phyloP scores from a whole-genome alignment of 495 filamentous ascomycete genomes.

The Aspergillus coremiiformis region DNA sequence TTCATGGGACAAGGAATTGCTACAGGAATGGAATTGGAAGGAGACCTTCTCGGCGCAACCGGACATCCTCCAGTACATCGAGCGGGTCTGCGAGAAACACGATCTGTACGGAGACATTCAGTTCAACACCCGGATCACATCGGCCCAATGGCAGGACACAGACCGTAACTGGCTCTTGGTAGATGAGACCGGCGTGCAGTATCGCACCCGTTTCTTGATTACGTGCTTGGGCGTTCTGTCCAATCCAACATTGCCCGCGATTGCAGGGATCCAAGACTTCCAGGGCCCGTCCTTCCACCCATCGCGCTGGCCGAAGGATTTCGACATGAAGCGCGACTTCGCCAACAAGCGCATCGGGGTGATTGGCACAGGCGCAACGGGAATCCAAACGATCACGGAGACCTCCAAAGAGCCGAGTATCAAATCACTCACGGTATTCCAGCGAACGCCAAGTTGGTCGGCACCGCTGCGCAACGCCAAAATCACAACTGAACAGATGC shows the following conservation, averaged over 20 bases:
- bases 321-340: slow-evolving; percentile 24
- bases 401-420: slow-evolving; percentile 27
- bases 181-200: slow-evolving; percentile 11
- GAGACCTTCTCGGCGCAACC: slow-evolving; percentile 20
- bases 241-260: slow-evolving; percentile 23
- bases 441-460: slow-evolving; percentile 46
- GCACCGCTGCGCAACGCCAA: slow-evolving; percentile 41
- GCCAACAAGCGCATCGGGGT: slow-evolving; percentile 44
- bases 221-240: slow-evolving; percentile 15
- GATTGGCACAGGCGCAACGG: slow-evolving; percentile 56
- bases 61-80: slow-evolving; percentile 18
- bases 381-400: slow-evolving; percentile 48
- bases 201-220: slow-evolving; percentile 15
- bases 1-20: slow-evolving; percentile 15
- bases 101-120: slow-evolving; percentile 23
- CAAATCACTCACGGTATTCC: slow-evolving; percentile 39
- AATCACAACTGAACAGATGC: slow-evolving; percentile 39
- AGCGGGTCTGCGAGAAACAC: slow-evolving; percentile 20
- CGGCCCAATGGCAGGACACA: slow-evolving; percentile 18
- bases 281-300: slow-evolving; percentile 31
- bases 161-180: slow-evolving; percentile 14
- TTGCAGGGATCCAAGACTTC: slow-evolving; percentile 18
- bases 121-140: slow-evolving; percentile 18
- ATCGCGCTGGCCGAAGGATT: slow-evolving; percentile 33
- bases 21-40: slow-evolving; percentile 24